Percentiles rank a stretch among this genome's conserved stretches.
Evolutionary conservation across 2,329 filamentous ascomycete species (phyloP).

Genomic region (Neonectria magnoliae): DNA sequence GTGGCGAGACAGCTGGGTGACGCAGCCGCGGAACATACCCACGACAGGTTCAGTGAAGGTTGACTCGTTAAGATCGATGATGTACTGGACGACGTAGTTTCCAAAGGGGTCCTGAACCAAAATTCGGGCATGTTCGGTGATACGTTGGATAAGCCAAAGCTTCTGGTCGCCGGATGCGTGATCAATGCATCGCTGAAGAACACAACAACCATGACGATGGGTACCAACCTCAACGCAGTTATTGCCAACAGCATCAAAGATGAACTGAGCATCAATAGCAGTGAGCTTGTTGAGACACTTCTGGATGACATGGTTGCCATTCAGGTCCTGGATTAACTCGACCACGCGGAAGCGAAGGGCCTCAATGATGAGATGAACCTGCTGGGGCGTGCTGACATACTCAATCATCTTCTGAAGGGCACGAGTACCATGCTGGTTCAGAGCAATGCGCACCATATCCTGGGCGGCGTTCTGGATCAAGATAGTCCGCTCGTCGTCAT

Average conservation of each 20-base stretch:
- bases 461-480: conserved; percentile 90
- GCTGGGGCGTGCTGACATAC: conserved; percentile 85
- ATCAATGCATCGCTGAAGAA: conserved; percentile 97
- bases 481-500: conserved; percentile 91
- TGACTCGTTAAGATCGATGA: conserved; percentile 90
- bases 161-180: conserved; percentile 93
- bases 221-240: conserved; percentile 93
- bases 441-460: conserved; percentile 89
- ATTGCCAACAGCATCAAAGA: conserved; percentile 91
- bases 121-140: conserved; percentile 86
- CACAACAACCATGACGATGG: conserved; percentile 97
- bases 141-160: conserved; percentile 83
- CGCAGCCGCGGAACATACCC: conserved; percentile 78
- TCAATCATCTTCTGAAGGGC: conserved; percentile 99
- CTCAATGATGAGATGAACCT: conserved; percentile 87
- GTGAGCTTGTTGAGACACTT: conserved; percentile 97
- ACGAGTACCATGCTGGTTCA: conserved; percentile 97
- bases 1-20: conserved; percentile 82
- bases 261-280: conserved; percentile 88
- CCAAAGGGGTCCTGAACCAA: conserved; percentile 97
- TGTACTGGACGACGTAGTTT: conserved; percentile 99
- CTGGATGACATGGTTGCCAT: conserved; percentile 98
- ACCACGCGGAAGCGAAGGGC: conserved; percentile 88
- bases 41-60: conserved; percentile 91
- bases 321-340: conserved; percentile 94